These are phyloP conservation scores for Phaseolus lunatus DNA, from an alignment of 306 rosid species.

Conservation along the genomic window DNA sequence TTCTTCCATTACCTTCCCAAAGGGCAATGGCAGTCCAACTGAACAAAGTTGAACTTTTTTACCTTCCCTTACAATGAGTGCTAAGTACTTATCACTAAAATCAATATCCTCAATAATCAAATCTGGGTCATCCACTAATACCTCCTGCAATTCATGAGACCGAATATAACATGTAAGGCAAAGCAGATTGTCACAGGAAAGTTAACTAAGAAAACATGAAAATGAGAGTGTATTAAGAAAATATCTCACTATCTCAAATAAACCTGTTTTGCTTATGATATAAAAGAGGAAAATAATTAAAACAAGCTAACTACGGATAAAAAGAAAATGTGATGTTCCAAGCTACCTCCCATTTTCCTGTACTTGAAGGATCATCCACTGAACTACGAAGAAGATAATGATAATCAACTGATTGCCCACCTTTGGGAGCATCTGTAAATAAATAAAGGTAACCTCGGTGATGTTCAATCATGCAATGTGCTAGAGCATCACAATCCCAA, in stretches of 20 bases:
- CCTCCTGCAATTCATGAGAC: slow-evolving; percentile 62
- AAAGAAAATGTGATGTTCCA: slow-evolving; percentile 10
- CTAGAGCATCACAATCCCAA: slow-evolving; percentile 82
- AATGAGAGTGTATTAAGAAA: slow-evolving; percentile 1
- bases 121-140: slow-evolving; percentile 57
- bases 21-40: slow-evolving; percentile 72
- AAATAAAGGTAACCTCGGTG: slow-evolving; percentile 78
- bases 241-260: slow-evolving; percentile 29
- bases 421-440: slow-evolving; percentile 86
- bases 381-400: slow-evolving; percentile 84
- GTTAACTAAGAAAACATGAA: slow-evolving; percentile 22
- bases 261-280: background rate
- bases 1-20: slow-evolving; percentile 65
- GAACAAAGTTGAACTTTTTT: slow-evolving; percentile 73
- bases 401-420: slow-evolving; percentile 62
- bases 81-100: slow-evolving; percentile 75
- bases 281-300: slow-evolving; percentile 3
- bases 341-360: slow-evolving; percentile 91
- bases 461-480: slow-evolving; percentile 89
- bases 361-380: slow-evolving; percentile 55
- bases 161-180: slow-evolving; percentile 28
- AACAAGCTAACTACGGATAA: background rate
- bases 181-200: slow-evolving; percentile 27
- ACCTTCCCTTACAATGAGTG: slow-evolving; percentile 73
- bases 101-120: slow-evolving; percentile 79